Percentiles rank a stretch among this genome's conserved stretches.
Conservation (phyloP, 176 grass and related monocot species). For the Bothriochloa decipiens region DNA sequence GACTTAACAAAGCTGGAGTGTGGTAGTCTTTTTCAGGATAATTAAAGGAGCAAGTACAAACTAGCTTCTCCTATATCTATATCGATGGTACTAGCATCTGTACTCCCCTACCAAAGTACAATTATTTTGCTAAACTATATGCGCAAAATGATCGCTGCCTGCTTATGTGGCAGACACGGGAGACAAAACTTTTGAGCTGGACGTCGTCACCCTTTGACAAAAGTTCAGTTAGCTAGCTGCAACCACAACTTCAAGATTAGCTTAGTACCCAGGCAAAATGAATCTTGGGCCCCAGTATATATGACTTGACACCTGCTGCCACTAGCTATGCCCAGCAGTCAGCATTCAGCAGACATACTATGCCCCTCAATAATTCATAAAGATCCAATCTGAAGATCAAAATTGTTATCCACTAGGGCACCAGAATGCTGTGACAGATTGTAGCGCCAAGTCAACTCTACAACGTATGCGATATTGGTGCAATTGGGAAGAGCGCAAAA, state of each 20-base stretch:
- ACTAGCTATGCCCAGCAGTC: not conserved
- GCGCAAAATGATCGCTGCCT: not conserved
- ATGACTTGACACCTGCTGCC: not conserved
- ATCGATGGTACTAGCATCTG: not conserved
- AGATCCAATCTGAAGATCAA: conserved; percentile 11
- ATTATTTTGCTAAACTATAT: not conserved
- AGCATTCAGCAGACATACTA: not conserved
- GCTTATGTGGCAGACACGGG: not conserved
- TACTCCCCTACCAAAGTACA: not conserved
- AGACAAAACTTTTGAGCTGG: not conserved
- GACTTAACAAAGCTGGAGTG: not conserved
- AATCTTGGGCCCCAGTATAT: not conserved
- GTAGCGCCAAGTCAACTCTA: conserved; percentile 12
- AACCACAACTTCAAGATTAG: not conserved
- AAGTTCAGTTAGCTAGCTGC: not conserved
- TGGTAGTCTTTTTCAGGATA: not conserved
- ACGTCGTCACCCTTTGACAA: not conserved
- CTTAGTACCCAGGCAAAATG: conserved; percentile 3
- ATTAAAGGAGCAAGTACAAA: not conserved
- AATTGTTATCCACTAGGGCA: conserved; percentile 7
- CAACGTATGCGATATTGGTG: not conserved
- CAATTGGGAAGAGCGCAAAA: not conserved
- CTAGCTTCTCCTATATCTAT: not conserved
- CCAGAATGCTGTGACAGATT: not conserved
- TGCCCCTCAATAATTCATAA: conserved; percentile 33